These are phyloP conservation scores for Aspergillus asperescens DNA, from an alignment of 495 filamentous ascomycete species.

Conservation along the genomic window DNA sequence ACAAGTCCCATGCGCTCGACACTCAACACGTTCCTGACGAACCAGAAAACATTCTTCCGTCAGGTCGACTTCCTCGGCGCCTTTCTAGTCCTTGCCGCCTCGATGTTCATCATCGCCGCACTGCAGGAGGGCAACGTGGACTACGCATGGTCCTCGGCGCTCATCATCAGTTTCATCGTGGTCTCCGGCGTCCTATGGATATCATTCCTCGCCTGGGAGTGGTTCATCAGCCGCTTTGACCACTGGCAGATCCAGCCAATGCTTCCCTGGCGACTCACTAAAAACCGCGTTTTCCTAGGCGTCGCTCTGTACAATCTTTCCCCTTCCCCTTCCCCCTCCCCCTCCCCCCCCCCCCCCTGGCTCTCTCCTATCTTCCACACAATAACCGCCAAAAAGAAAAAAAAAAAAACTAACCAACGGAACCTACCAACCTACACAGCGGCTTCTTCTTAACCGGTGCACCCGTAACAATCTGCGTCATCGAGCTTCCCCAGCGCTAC, in stretches of 20 bases:
- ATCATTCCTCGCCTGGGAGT: conserved; percentile 28
- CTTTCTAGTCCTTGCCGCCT: conserved; percentile 43
- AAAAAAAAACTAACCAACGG: background rate
- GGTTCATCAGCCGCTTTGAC: conserved; percentile 18
- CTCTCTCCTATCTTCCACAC: no score
- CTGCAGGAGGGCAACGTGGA: conserved; percentile 50
- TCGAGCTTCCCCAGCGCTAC: conserved; percentile 52
- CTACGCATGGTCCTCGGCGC: conserved; percentile 32
- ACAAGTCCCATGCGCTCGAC: background rate
- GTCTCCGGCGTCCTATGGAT: conserved; percentile 22
- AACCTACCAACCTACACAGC: conserved; percentile 4
- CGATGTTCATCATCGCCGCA: conserved; percentile 48
- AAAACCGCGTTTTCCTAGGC: conserved; percentile 18
- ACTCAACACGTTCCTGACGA: background rate
- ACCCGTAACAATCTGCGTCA: conserved; percentile 46
- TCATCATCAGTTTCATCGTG: conserved; percentile 35
- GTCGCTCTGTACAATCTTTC: conserved; percentile 11
- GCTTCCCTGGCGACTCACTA: conserved; percentile 11
- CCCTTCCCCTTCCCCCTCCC: background rate
- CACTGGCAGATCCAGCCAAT: conserved; percentile 6
- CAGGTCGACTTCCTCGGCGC: conserved; percentile 49
- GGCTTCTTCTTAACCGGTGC: conserved; percentile 49
- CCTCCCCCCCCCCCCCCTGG: no score
- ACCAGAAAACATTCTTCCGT: background rate
- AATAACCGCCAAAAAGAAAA: no score